phyloP scores from a whole-genome alignment of 768 basidiomycete species.

The Pleurotus ostreatus region DNA sequence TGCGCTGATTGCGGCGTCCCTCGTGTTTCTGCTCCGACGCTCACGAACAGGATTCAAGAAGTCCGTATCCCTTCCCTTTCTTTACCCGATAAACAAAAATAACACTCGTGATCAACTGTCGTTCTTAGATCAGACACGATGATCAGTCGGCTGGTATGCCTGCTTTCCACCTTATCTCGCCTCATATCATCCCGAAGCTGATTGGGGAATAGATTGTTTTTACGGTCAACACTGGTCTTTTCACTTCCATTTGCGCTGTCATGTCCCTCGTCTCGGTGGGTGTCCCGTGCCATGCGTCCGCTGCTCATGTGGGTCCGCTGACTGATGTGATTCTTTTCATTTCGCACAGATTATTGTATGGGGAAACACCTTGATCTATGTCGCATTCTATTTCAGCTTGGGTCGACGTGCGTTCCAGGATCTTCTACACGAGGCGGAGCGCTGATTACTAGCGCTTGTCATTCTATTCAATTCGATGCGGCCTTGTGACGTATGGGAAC shows the following conservation, averaged over 20 bases:
- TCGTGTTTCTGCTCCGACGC: slow-evolving; percentile 9
- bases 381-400: slow-evolving; percentile 14
- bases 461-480: neutral
- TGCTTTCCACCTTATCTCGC: slow-evolving; percentile 37
- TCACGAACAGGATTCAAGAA: slow-evolving; percentile 11
- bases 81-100: neutral
- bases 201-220: slow-evolving; percentile 8
- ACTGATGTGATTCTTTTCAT: neutral
- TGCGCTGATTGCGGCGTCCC: slow-evolving; percentile 6
- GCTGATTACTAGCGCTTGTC: neutral
- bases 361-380: slow-evolving; percentile 23
- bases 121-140: slow-evolving; percentile 37
- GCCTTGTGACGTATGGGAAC: slow-evolving; percentile 11
- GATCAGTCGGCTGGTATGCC: slow-evolving; percentile 33
- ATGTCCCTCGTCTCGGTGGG: neutral
- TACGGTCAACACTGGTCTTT: slow-evolving; percentile 11
- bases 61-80: neutral
- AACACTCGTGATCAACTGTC: neutral
- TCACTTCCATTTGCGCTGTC: slow-evolving; percentile 3
- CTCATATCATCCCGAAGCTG: slow-evolving; percentile 39
- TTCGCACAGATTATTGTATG: slow-evolving; percentile 18
- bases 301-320: neutral
- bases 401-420: slow-evolving; percentile 8
- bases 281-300: neutral
- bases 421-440: neutral